A percentile compares a stretch with the other conserved stretches of the same genome.
Evolutionary conservation across 768 basidiomycete species (phyloP).

Genomic region (Daedalea quercina): DNA sequence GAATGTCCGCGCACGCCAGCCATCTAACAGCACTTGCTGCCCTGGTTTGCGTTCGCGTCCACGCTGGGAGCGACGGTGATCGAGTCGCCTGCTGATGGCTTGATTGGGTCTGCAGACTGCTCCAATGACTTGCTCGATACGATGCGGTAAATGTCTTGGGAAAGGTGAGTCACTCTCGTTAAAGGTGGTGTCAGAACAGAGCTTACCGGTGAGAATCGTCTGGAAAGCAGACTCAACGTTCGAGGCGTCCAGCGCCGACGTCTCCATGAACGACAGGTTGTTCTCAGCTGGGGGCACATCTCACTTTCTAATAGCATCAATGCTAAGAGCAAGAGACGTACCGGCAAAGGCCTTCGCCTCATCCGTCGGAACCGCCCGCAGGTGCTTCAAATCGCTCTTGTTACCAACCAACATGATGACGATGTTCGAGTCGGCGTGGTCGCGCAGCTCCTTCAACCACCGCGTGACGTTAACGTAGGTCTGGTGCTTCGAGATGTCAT

Average conservation of each 20-base stretch:
- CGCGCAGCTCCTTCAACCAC: conserved; percentile 95
- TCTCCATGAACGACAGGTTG: conserved; percentile 93
- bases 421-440: conserved; percentile 71
- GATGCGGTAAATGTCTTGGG: conserved; percentile 91
- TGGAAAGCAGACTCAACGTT: conserved; percentile 99
- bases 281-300: conserved; percentile 87
- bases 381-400: conserved; percentile 92
- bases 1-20: not conserved
- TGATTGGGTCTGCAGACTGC: conserved; percentile 68
- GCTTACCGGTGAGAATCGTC: conserved; percentile 84
- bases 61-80: conserved; percentile 80
- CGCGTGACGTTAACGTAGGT: conserved; percentile 91
- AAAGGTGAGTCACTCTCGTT: conserved; percentile 5
- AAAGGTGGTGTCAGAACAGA: not conserved
- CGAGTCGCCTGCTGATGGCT: conserved; percentile 74
- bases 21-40: conserved; percentile 57
- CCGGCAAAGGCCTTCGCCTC: conserved; percentile 91
- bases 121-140: conserved; percentile 95
- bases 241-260: conserved; percentile 98
- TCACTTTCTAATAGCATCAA: too few species aligned
- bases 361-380: conserved; percentile 93
- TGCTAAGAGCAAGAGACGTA: conserved; percentile 45
- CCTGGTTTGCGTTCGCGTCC: conserved; percentile 49
- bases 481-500: conserved; percentile 90
- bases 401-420: conserved; percentile 21